These are phyloP conservation scores for Camptophora hylomeconis DNA, from an alignment of 2,329 filamentous ascomycete genomes.

Conservation along the genomic window DNA sequence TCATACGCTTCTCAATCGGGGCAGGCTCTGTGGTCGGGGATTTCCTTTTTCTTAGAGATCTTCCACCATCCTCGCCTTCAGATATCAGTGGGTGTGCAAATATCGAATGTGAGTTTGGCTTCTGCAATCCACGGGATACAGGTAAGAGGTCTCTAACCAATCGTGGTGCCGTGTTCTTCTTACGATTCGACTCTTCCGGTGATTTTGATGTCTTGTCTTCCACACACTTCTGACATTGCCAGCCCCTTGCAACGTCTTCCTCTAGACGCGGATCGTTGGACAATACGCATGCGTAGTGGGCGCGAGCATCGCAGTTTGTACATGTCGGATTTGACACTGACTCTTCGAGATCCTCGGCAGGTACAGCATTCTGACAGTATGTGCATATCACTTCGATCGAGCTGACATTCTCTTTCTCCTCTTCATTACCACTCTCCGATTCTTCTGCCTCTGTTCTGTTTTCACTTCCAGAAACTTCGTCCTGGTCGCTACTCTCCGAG, in stretches of 20 bases:
- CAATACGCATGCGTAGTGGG: constrained; percentile 80
- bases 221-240: constrained; percentile 22
- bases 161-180: constrained; percentile 49
- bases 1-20: constrained; percentile 12
- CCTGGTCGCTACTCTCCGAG: constrained; percentile 5
- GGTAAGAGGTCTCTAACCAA: constrained; percentile 61
- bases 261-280: constrained; percentile 50
- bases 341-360: constrained; percentile 67
- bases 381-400: constrained; percentile 36
- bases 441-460: constrained; percentile 11
- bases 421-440: neutral
- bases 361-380: constrained; percentile 73
- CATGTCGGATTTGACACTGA: constrained; percentile 71
- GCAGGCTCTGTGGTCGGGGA: constrained; percentile 51
- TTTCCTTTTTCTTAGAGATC: constrained; percentile 72
- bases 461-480: too few relatives aligned
- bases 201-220: constrained; percentile 36
- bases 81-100: constrained; percentile 32
- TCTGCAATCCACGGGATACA: constrained; percentile 49
- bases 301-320: constrained; percentile 66
- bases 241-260: constrained; percentile 15
- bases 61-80: constrained; percentile 48
- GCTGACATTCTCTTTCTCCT: neutral
- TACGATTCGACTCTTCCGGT: constrained; percentile 28
- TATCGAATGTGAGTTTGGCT: constrained; percentile 61